Evolutionary conservation across 805 yeast species (phyloP), one percentile per base, ranked within the genome.

Genomic region (Dipodascus geniculatus): DNA sequence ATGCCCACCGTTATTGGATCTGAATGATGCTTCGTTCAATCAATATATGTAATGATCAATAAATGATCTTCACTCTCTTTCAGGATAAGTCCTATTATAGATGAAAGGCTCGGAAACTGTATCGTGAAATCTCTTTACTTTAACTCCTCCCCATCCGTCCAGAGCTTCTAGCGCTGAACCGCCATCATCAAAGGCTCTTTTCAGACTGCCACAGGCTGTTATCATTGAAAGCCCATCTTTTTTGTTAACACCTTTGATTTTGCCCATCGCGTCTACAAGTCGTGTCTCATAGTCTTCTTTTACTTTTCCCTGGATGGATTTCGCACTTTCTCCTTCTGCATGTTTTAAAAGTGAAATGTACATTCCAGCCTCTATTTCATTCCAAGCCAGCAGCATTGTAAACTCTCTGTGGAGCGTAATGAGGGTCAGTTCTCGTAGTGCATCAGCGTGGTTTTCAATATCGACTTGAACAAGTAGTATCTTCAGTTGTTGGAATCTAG

Each of bases 401-500:
- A 68, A 57, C 22, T 64, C 67, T 23, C 63, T 61, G 28, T 58
- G 56, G 19, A 71, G 53, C 19, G 68, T 58, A 22, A 65, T 59
- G 53, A 61, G 65, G 22, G 71, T 67, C 31, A 72, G 63, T 22
- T 67, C 68, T 42, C 62, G 61, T 6, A 72, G 48, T 1, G 68
- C 56, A 11, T 62, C 71, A 3, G 57, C 59, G 23, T 67, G 70
- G 54, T 70, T 68, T 38, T 70, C 74, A 23, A 70, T 62, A 48
- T 71, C 74, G 2, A 71, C 67, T n/a, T 65, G 62, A 14, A 71
- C 65, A 11, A 72, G 63, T 33, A 72, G 57, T 3, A 71, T 55
- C 33, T 60, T 52, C 42, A 58, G 53, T 17, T 38, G 44, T n/a
- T 38, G 44, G 14, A 38, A 38, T 16, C 20, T 38, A 6, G 44